Evolutionary conservation across 345 rosid genomes (phyloP).

Genomic region (Balakata baccata): DNA sequence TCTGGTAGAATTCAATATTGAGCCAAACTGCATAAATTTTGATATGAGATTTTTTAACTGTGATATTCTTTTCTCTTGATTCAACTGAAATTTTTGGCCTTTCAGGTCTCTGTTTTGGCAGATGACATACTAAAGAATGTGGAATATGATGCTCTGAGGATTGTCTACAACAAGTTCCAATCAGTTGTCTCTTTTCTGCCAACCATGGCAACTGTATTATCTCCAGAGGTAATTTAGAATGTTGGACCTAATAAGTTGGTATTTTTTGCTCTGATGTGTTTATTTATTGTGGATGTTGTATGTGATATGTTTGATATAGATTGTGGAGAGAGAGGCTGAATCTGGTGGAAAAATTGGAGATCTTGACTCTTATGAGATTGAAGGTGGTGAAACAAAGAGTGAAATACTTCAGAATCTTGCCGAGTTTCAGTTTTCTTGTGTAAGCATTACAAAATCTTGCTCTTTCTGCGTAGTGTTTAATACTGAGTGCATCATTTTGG

Average conservation of each 20-base stretch:
- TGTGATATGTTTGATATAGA: constrained; percentile 34
- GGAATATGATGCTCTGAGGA: constrained; percentile 83
- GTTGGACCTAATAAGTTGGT: constrained; percentile 13
- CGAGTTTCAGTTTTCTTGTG: constrained; percentile 97
- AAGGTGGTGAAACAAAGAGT: constrained; percentile 94
- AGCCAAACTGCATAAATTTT: neutral
- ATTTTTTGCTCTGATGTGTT: constrained; percentile 7
- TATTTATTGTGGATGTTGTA: neutral
- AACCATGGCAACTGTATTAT: constrained; percentile 72
- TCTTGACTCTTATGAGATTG: constrained; percentile 91
- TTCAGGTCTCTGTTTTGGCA: constrained; percentile 90
- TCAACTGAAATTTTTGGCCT: constrained; percentile 13
- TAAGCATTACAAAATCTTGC: constrained; percentile 37
- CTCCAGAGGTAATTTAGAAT: constrained; percentile 66
- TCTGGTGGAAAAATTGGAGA: constrained; percentile 84
- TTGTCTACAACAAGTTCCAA: constrained; percentile 87
- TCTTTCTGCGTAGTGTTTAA: neutral
- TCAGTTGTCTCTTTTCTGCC: constrained; percentile 75
- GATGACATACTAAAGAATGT: constrained; percentile 95
- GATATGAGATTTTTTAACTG: neutral
- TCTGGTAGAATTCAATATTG: neutral
- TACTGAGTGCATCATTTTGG: neutral
- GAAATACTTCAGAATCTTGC: constrained; percentile 88
- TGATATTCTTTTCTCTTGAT: neutral
- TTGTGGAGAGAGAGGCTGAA: constrained; percentile 84